Conservation (phyloP, 2,329 filamentous ascomycete genomes). For the Drechslerella dactyloides region DNA sequence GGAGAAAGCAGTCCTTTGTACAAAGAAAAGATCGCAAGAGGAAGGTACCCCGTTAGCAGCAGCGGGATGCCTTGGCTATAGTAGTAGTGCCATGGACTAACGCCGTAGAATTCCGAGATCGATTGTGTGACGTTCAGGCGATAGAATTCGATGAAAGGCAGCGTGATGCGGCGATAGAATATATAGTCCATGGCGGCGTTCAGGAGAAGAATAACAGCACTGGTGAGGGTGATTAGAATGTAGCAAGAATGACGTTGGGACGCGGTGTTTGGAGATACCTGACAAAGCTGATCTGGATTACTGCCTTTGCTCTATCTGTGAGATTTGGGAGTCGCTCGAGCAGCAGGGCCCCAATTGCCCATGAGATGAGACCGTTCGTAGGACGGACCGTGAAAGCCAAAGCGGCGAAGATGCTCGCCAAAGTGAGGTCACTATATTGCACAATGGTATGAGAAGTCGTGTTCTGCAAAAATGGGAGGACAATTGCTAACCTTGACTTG, state of each 20-base stretch:
- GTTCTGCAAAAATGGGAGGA: conserved; percentile 32
- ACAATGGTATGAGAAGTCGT: conserved; percentile 12
- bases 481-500: conserved; percentile 54
- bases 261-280: conserved; percentile 5
- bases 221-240: conserved; percentile 58
- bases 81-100: conserved; percentile 91
- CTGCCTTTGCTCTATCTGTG: conserved; percentile 5
- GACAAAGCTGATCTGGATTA: conserved; percentile 6
- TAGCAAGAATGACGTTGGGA: background rate
- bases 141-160: conserved; percentile 85
- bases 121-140: conserved; percentile 89
- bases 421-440: conserved; percentile 45
- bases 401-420: conserved; percentile 68
- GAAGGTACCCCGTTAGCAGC: conserved; percentile 80
- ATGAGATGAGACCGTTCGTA: conserved; percentile 88
- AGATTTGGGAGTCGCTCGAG: conserved; percentile 55
- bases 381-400: conserved; percentile 84
- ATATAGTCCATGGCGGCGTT: conserved; percentile 70
- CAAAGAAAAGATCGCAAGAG: conserved; percentile 70
- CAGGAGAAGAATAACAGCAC: conserved; percentile 68
- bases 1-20: conserved; percentile 58
- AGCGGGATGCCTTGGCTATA: conserved; percentile 86
- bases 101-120: conserved; percentile 89
- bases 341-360: conserved; percentile 63
- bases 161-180: conserved; percentile 85